These are phyloP conservation scores for Suhomyces terraborum DNA, from an alignment of 1,139 yeast species.

Conservation along the genomic window DNA sequence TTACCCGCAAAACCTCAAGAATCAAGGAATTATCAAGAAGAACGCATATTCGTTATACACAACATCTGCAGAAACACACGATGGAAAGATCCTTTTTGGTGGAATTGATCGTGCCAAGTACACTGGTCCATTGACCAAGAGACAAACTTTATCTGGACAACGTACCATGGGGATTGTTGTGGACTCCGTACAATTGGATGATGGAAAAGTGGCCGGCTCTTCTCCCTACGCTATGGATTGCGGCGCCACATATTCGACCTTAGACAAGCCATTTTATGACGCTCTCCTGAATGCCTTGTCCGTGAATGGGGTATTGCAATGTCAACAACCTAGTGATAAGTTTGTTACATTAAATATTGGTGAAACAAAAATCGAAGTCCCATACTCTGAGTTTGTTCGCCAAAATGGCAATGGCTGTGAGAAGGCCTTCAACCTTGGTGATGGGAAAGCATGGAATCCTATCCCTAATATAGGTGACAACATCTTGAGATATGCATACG, in stretches of 20 bases:
- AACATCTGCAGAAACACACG: constrained; percentile 14
- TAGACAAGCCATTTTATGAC: background rate
- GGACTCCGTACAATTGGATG: too few relatives aligned
- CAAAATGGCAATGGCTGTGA: background rate
- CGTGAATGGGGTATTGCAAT: background rate
- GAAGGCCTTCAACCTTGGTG: background rate
- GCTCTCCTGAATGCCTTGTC: background rate
- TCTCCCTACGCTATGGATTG: too few relatives aligned
- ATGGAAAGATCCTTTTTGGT: constrained; percentile 24
- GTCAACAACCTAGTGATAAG: constrained; percentile 5
- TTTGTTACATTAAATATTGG: constrained; percentile 3
- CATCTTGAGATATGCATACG: constrained; percentile 25
- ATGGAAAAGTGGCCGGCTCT: too few relatives aligned
- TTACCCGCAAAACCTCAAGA: too few relatives aligned
- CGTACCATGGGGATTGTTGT: constrained; percentile 2
- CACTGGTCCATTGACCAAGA: constrained; percentile 19
- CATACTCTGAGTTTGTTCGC: constrained; percentile 4
- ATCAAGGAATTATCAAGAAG: constrained; percentile 23
- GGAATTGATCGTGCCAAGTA: constrained; percentile 24
- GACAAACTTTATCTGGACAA: background rate
- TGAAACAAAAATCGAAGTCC: constrained; percentile 4
- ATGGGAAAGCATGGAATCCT: too few relatives aligned
- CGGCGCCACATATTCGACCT: constrained; percentile 3
- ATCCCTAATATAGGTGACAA: constrained; percentile 21
- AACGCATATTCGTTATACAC: constrained; percentile 27